phyloP scores from a whole-genome alignment of 192 early-diverging fungal genomes.

The Linnemannia elongata region DNA sequence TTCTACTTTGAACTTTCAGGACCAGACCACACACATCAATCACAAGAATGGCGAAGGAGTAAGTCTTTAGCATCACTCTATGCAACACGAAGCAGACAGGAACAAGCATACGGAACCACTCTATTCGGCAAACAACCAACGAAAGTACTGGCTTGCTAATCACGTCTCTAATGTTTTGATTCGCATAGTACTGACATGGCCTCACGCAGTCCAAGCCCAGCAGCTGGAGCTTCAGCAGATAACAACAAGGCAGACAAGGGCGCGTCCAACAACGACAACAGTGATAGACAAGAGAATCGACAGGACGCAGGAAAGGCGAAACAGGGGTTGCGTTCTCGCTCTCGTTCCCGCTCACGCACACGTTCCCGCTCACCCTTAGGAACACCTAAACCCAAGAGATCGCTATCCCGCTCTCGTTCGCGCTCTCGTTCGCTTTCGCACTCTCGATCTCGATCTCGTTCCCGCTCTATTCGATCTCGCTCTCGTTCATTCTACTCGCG shows the following conservation, averaged over 20 bases:
- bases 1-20: neutral
- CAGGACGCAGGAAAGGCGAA: neutral
- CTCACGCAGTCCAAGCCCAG: constrained; percentile 47
- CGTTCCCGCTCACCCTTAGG: constrained; percentile 20
- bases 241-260: constrained; percentile 19
- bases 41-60: constrained; percentile 1
- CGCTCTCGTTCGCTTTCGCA: constrained; percentile 14
- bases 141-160: neutral
- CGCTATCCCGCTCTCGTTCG: constrained; percentile 23
- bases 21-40: neutral
- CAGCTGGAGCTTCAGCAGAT: constrained; percentile 1
- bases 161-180: neutral
- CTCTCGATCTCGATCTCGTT: constrained; percentile 27
- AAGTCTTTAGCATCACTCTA: neutral
- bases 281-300: neutral
- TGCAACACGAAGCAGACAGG: neutral
- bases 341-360: constrained; percentile 8
- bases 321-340: constrained; percentile 22
- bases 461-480: constrained; percentile 18
- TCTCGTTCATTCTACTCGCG: constrained; percentile 18
- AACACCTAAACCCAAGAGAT: neutral
- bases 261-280: neutral
- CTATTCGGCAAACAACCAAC: neutral
- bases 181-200: constrained; percentile 35
- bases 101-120: neutral